These are phyloP conservation scores for Ganoderma lucidum DNA, from an alignment of 1,284 basidiomycete species.

Conservation along the genomic window DNA sequence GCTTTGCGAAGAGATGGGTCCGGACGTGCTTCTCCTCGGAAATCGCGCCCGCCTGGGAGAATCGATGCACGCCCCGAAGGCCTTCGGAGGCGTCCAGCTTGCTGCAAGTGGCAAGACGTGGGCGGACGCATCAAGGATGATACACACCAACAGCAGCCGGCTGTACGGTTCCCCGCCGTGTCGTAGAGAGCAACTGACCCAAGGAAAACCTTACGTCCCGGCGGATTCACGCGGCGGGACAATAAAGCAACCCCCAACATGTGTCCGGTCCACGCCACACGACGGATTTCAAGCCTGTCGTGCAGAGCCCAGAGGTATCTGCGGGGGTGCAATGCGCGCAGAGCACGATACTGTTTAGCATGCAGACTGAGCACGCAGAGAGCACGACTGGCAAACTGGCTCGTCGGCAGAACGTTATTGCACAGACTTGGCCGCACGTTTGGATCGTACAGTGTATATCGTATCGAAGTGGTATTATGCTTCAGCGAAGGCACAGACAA, in stretches of 20 bases:
- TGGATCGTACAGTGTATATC: neutral
- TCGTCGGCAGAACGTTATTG: neutral
- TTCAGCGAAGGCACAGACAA: no score
- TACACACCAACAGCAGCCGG: neutral
- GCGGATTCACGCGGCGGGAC: neutral
- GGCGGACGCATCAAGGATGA: neutral
- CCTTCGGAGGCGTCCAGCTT: neutral
- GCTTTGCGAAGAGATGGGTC: neutral
- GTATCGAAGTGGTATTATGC: no score
- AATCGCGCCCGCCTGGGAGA: neutral
- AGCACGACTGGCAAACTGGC: neutral
- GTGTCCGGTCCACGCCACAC: neutral
- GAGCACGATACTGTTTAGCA: neutral
- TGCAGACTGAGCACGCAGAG: neutral
- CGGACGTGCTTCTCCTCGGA: slow-evolving; percentile 1
- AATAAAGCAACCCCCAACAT: neutral
- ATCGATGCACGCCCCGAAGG: neutral
- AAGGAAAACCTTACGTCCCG: neutral
- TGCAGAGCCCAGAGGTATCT: neutral
- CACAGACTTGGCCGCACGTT: neutral
- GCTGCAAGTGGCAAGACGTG: neutral
- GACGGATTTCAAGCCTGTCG: neutral
- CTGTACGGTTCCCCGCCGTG: neutral
- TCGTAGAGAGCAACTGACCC: neutral
- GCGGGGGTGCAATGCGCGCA: neutral